These are phyloP conservation scores for Trichoderma sp. DNA, from an alignment of 2,329 filamentous ascomycete genomes.

Conservation along the genomic window DNA sequence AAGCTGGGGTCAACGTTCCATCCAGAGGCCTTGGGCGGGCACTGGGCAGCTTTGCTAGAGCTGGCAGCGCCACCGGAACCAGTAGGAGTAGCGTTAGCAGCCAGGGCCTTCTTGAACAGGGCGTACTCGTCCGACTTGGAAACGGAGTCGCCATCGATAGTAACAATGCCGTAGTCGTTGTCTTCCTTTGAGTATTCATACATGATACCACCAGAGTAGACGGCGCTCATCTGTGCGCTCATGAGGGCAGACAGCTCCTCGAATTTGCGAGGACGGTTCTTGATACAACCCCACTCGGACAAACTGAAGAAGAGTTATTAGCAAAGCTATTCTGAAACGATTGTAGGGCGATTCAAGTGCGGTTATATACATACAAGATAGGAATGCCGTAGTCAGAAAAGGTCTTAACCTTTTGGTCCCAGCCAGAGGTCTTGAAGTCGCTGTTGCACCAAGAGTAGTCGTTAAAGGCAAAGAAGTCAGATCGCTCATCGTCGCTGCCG, in stretches of 20 bases:
- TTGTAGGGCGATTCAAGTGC: neutral
- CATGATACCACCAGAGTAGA: conserved; percentile 94
- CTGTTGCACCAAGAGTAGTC: conserved; percentile 87
- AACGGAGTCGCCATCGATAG: conserved; percentile 58
- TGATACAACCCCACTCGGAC: conserved; percentile 90
- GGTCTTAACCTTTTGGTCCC: conserved; percentile 85
- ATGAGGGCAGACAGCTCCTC: conserved; percentile 79
- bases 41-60: conserved; percentile 49
- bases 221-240: conserved; percentile 75
- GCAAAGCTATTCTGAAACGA: neutral
- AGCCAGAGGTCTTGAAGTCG: conserved; percentile 70
- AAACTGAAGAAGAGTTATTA: conserved; percentile 51
- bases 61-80: conserved; percentile 53
- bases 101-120: conserved; percentile 51
- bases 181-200: conserved; percentile 89
- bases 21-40: conserved; percentile 50
- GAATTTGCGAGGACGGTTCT: conserved; percentile 74
- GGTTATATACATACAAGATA: conserved; percentile 61
- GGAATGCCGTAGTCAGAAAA: conserved; percentile 85
- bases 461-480: conserved; percentile 88
- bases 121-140: conserved; percentile 63
- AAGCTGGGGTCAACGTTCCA: conserved; percentile 55
- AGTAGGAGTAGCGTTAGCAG: conserved; percentile 52
- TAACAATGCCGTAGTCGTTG: conserved; percentile 79
- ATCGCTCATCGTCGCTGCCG: conserved; percentile 77